Percentiles rank a stretch among this genome's conserved stretches.
Conservation (phyloP, 257 asterid species). For the Penstemon eatonii region DNA sequence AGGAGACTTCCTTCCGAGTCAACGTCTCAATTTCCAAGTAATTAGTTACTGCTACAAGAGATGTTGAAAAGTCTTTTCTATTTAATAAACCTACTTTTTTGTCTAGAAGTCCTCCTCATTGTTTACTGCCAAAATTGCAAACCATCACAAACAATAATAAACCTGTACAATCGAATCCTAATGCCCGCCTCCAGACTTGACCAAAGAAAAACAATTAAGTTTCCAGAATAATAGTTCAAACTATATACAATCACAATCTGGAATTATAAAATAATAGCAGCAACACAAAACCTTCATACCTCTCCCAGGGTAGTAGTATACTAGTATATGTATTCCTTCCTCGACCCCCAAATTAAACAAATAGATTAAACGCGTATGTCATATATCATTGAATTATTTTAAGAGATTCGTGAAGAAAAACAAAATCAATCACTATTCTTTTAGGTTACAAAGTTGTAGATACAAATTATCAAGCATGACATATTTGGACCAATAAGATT, state of each 20-base stretch:
- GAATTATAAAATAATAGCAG: neutral
- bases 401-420: neutral
- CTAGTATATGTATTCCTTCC: neutral
- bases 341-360: neutral
- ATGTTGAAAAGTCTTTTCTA: no score
- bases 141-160: no score
- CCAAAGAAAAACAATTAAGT: neutral
- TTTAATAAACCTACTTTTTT: no score
- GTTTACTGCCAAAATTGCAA: no score
- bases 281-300: neutral
- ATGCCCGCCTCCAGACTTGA: neutral
- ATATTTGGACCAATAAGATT: conserved; percentile 76
- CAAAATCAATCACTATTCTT: conserved; percentile 32
- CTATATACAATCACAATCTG: neutral
- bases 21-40: no score
- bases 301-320: neutral
- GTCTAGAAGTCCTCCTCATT: no score
- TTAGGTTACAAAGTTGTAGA: conserved; percentile 59
- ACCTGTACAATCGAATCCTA: neutral
- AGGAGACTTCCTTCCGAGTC: no score
- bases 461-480: conserved; percentile 66
- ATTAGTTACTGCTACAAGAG: no score
- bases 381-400: neutral
- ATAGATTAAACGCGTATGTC: neutral
- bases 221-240: neutral